Conservation (phyloP, 305 asterid genomes). For the Fraxinus nigra region DNA sequence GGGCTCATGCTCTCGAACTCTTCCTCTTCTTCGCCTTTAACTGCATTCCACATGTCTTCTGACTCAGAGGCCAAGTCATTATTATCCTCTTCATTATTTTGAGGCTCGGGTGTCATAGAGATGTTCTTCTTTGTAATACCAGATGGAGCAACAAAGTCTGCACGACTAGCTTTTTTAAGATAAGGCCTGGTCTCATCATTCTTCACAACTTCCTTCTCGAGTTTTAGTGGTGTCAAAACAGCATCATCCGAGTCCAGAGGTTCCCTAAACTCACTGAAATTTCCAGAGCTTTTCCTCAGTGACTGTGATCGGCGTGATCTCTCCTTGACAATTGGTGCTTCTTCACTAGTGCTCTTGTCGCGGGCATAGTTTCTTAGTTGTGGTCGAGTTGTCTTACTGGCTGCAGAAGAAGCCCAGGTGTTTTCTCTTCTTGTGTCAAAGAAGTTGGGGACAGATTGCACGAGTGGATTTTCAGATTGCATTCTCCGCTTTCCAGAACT, state of each 20-base stretch:
- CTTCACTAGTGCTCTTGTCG: constrained; percentile 66
- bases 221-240: constrained; percentile 40
- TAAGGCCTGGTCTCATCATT: constrained; percentile 50
- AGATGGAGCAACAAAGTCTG: constrained; percentile 46
- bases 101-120: constrained; percentile 34
- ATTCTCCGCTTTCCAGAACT: constrained; percentile 60
- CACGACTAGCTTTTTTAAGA: constrained; percentile 64
- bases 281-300: constrained; percentile 55
- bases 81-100: constrained; percentile 40
- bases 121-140: constrained; percentile 45
- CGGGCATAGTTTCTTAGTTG: constrained; percentile 64
- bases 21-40: constrained; percentile 48
- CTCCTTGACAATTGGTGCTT: constrained; percentile 48
- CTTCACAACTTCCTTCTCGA: constrained; percentile 50
- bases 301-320: constrained; percentile 56
- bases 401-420: constrained; percentile 65
- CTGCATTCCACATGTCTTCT: constrained; percentile 37
- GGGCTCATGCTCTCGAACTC: constrained; percentile 39
- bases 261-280: constrained; percentile 46
- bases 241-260: constrained; percentile 47
- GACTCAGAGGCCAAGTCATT: constrained; percentile 45
- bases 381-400: constrained; percentile 53
- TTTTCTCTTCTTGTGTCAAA: constrained; percentile 56
- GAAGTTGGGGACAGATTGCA: constrained; percentile 52
- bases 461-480: constrained; percentile 77